Evolutionary conservation across 2,329 filamentous ascomycete genomes (phyloP).

Genomic region (Helicocarpus griseus): DNA sequence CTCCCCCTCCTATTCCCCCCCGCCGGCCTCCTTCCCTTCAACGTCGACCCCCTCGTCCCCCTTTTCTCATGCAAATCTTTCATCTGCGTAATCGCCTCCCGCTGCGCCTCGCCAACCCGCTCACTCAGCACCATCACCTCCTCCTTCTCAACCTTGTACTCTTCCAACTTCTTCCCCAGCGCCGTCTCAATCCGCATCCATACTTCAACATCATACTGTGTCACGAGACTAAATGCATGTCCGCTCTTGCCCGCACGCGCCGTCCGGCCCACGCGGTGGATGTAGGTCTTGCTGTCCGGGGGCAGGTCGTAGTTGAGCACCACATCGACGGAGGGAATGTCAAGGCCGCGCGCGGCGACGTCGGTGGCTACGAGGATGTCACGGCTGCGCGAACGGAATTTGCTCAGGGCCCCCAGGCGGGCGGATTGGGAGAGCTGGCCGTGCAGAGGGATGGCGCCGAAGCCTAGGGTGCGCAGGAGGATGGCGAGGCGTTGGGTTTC

Average conservation of each 20-base stretch:
- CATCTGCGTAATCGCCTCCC: conserved; percentile 69
- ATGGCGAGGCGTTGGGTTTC: conserved; percentile 82
- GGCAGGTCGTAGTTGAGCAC: conserved; percentile 81
- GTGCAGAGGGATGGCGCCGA: conserved; percentile 85
- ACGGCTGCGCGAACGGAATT: conserved; percentile 72
- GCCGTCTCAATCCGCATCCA: conserved; percentile 74
- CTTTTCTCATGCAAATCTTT: conserved; percentile 65
- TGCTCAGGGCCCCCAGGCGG: conserved; percentile 77
- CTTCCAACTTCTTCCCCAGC: conserved; percentile 63
- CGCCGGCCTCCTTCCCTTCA: conserved; percentile 44
- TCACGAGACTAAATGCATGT: conserved; percentile 68
- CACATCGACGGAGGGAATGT: conserved; percentile 79
- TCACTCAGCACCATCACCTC: conserved; percentile 74
- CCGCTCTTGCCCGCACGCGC: conserved; percentile 79
- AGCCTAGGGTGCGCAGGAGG: conserved; percentile 72
- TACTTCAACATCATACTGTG: conserved; percentile 78
- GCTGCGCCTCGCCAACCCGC: conserved; percentile 72
- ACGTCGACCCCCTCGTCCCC: conserved; percentile 36
- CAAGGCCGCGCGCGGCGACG: conserved; percentile 79
- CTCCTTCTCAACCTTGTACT: conserved; percentile 63
- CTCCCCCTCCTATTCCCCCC: conserved; percentile 43
- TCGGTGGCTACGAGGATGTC: conserved; percentile 88
- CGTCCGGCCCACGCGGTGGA: conserved; percentile 79
- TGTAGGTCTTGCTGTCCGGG: conserved; percentile 78
- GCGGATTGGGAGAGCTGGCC: conserved; percentile 83